Percentiles rank a stretch among this genome's conserved stretches.
Conservation (phyloP, 140 eudicot genomes). For the Oenanthe javanica region DNA sequence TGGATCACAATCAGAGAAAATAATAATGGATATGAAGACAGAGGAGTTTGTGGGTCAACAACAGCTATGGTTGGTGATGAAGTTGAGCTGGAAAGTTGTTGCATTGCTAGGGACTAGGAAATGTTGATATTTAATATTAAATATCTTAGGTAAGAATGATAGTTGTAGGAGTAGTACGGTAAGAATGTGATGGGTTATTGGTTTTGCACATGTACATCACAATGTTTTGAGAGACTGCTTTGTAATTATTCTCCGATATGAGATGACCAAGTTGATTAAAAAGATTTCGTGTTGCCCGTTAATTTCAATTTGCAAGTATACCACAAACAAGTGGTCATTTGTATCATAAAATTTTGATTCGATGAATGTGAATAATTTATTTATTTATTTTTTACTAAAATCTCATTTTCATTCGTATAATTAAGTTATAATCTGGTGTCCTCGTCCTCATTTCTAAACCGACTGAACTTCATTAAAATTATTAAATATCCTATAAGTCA, state of each 20-base stretch:
- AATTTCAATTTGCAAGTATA: too few species aligned
- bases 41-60: not conserved
- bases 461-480: too few species aligned
- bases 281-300: not conserved
- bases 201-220: not conserved
- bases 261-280: slow-evolving; percentile 16
- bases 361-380: too few species aligned
- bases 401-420: too few species aligned
- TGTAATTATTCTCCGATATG: not conserved
- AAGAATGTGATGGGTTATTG: not conserved
- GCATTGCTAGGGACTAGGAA: not conserved
- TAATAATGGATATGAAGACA: not conserved
- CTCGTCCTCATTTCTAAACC: too few species aligned
- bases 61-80: slow-evolving; percentile 10
- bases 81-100: slow-evolving; percentile 3
- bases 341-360: too few species aligned
- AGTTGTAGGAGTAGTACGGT: not conserved
- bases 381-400: too few species aligned
- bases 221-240: not conserved
- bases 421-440: too few species aligned
- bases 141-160: not conserved
- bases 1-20: slow-evolving; percentile 4
- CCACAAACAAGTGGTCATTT: too few species aligned
- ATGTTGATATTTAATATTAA: not conserved
- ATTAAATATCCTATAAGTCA: too few species aligned